Conservation (phyloP, 2,329 filamentous ascomycete genomes). For the Arthrobotrys sinensis region DNA sequence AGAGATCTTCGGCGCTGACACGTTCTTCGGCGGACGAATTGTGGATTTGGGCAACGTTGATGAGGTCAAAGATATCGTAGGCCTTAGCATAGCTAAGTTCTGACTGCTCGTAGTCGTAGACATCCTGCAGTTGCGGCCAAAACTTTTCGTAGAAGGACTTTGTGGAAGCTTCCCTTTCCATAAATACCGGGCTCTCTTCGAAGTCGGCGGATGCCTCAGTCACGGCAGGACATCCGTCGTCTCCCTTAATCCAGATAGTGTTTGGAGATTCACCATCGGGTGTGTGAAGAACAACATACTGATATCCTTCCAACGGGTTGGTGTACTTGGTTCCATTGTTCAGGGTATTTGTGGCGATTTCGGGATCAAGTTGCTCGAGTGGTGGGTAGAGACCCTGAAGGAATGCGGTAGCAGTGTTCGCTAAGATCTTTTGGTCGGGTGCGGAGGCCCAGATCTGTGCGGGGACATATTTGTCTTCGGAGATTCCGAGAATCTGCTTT, state of each 20-base stretch:
- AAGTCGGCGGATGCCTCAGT: slow-evolving; percentile 74
- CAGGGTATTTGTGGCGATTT: slow-evolving; percentile 74
- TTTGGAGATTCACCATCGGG: slow-evolving; percentile 74
- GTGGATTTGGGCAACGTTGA: slow-evolving; percentile 72
- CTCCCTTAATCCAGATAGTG: slow-evolving; percentile 74
- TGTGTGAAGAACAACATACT: slow-evolving; percentile 82
- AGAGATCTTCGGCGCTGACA: slow-evolving; percentile 74
- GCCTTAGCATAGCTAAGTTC: slow-evolving; percentile 71
- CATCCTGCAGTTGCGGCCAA: slow-evolving; percentile 71
- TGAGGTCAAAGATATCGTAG: slow-evolving; percentile 73
- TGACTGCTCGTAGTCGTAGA: slow-evolving; percentile 66
- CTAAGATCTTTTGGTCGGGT: slow-evolving; percentile 82
- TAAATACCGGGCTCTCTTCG: slow-evolving; percentile 69
- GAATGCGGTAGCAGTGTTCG: slow-evolving; percentile 84
- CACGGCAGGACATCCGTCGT: slow-evolving; percentile 73
- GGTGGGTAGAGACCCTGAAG: slow-evolving; percentile 90
- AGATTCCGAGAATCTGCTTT: slow-evolving; percentile 77
- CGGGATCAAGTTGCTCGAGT: slow-evolving; percentile 70
- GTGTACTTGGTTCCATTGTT: slow-evolving; percentile 79
- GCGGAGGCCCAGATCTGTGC: slow-evolving; percentile 81
- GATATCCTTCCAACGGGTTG: slow-evolving; percentile 83
- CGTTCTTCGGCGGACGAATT: slow-evolving; percentile 68
- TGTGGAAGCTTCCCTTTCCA: slow-evolving; percentile 71
- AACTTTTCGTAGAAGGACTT: slow-evolving; percentile 70
- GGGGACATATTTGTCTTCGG: slow-evolving; percentile 76